Base-by-base conservation (phyloP, 2,329 filamentous ascomycete genomes). In the Chaetomium olivaceum region DNA sequence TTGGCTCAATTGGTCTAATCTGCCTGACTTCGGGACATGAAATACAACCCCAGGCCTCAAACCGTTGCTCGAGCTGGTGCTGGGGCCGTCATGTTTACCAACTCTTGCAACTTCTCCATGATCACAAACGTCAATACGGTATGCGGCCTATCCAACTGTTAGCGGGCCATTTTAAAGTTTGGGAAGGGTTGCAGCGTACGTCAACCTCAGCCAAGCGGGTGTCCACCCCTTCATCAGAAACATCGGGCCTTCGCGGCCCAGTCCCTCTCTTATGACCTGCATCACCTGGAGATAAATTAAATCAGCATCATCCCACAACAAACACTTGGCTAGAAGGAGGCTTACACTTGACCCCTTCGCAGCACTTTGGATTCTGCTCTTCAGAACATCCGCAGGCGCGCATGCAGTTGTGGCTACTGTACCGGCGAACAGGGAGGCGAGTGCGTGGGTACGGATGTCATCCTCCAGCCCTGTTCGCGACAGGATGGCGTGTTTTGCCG, bases 1-100 rank as follows among this genome's bases (percentile, higher is more conserved):
- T 67, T 86, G 85, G 82, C 74, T 87, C 29, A 82, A 83, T 66
- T 82, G 80, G 80, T 80, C 80, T 12, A 77, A 77, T 56, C 64
- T 77, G 54, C 74, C 75, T 1, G 81, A 82, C 57, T 80, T 81
- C 74, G 78, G 77, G 25, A 73, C 77, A 14, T 74, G 67, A 71
- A 43, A 7, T 25, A 29, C 27, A 39, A 14, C 29, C 25, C 27
- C 2, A 2, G 9, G 2, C 16, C 1, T 69, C 54, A 69, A 7
- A 58, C 61, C 19, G 58, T 55, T 29, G 62, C 64, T 6, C 68
- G 69, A 25, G 61, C 60, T 8, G 62, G 59, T 8, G 65, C 29
- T 1, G 65, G 46, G 11, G 67, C 23, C 2, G 61, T 58, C 39
- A 67, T 14, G 39, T 63, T 64, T 11, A 70, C 66, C 21, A 68